Percentiles rank a stretch among this genome's conserved stretches.
These are phyloP conservation scores for Globisporangium radiosum DNA, from an alignment of 352 stramenopile species.

Conservation along the genomic window DNA sequence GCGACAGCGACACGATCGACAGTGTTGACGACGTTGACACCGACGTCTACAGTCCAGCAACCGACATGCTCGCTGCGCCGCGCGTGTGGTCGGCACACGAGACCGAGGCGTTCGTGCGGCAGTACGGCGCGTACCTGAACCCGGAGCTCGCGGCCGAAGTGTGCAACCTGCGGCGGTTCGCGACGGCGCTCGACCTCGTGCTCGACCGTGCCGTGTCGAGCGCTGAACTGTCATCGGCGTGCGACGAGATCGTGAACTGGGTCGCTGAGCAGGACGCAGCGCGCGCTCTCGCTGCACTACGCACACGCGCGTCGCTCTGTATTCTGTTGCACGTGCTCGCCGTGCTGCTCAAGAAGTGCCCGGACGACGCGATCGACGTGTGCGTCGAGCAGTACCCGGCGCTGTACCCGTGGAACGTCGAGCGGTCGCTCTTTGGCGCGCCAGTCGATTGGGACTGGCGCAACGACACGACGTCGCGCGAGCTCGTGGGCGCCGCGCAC, in stretches of 20 bases:
- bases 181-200: constrained; percentile 55
- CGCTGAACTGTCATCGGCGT: constrained; percentile 65
- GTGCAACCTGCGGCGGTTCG: constrained; percentile 64
- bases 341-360: constrained; percentile 77
- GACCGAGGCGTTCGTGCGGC: constrained; percentile 63
- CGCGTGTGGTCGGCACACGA: constrained; percentile 33
- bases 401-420: constrained; percentile 77
- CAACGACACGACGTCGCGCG: constrained; percentile 1
- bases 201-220: constrained; percentile 77
- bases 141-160: constrained; percentile 76
- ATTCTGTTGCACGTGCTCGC: constrained; percentile 72
- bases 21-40: not conserved
- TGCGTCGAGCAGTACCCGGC: constrained; percentile 66
- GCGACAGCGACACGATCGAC: constrained; percentile 6
- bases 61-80: constrained; percentile 5
- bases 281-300: constrained; percentile 38
- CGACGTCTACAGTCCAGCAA: not conserved
- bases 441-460: constrained; percentile 23
- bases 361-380: constrained; percentile 58
- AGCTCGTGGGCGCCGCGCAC: constrained; percentile 23
- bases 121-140: constrained; percentile 83
- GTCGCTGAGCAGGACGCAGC: constrained; percentile 57
- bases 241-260: constrained; percentile 73
- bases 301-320: constrained; percentile 60
- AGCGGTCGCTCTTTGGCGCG: constrained; percentile 65